Evolutionary conservation across 768 basidiomycete species (phyloP).

Genomic region (Lanmaoa pseudosensibilis): DNA sequence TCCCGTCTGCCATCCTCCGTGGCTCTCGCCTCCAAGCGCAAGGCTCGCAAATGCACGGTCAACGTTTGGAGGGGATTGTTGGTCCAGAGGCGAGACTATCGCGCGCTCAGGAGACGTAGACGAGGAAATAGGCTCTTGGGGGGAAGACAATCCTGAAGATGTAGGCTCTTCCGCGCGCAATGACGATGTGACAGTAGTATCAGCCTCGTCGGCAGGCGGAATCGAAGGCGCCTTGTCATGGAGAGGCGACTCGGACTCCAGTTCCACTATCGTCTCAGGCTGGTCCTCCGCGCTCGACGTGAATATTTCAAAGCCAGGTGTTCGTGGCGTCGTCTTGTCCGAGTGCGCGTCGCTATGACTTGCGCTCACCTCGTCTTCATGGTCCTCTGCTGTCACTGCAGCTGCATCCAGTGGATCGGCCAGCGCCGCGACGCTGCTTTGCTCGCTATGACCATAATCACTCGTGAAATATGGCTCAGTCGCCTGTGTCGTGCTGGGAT

Average conservation of each 20-base stretch:
- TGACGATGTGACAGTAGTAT: constrained; percentile 12
- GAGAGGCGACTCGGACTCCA: constrained; percentile 15
- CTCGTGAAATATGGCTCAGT: constrained; percentile 39
- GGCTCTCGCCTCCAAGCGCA: constrained; percentile 46
- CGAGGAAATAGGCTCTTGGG: constrained; percentile 14
- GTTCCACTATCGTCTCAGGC: constrained; percentile 13
- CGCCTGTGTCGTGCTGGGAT: constrained; percentile 22
- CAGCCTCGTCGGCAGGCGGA: constrained; percentile 33
- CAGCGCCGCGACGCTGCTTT: constrained; percentile 13
- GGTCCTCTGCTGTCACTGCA: constrained; percentile 30
- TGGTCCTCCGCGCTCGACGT: constrained; percentile 25
- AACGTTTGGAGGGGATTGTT: constrained; percentile 20
- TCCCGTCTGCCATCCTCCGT: constrained; percentile 55
- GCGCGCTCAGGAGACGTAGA: constrained; percentile 27
- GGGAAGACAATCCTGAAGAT: constrained; percentile 5
- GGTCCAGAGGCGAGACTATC: constrained; percentile 32
- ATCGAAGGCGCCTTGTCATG: constrained; percentile 35
- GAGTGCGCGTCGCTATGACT: constrained; percentile 11
- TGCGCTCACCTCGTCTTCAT: constrained; percentile 31
- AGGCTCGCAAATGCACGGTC: constrained; percentile 44
- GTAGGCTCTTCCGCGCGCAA: constrained; percentile 15
- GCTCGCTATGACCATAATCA: constrained; percentile 35
- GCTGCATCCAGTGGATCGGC: constrained; percentile 46
- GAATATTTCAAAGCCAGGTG: constrained; percentile 54
- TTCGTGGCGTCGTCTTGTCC: constrained; percentile 18